Conservation (phyloP, 129 eudicot genomes). For the Artemisia tridentata region DNA sequence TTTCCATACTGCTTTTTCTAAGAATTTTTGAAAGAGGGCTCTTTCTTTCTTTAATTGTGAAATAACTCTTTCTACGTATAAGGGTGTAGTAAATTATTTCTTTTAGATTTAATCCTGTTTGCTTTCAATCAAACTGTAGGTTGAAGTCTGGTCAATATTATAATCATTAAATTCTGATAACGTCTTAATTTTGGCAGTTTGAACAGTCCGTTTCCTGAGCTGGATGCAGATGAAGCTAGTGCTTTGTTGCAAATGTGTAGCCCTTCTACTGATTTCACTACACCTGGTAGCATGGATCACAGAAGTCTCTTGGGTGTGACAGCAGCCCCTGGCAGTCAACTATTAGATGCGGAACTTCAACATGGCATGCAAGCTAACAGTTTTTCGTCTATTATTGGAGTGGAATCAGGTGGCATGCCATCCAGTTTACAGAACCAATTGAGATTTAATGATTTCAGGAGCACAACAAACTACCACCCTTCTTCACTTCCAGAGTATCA, state of each 20-base stretch:
- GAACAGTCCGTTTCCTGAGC: slow-evolving; percentile 51
- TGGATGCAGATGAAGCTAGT: slow-evolving; percentile 57
- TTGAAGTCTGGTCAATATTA: not conserved
- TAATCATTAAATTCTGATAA: slow-evolving; percentile 7
- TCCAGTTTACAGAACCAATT: slow-evolving; percentile 46
- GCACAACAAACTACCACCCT: slow-evolving; percentile 57
- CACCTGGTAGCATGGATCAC: slow-evolving; percentile 38
- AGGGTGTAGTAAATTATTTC: too few species aligned
- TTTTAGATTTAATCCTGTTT: too few species aligned
- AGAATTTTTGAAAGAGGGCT: too few species aligned
- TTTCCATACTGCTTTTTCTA: too few species aligned
- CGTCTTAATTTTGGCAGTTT: slow-evolving; percentile 38
- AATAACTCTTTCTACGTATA: too few species aligned
- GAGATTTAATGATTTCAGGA: slow-evolving; percentile 47
- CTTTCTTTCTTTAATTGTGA: too few species aligned
- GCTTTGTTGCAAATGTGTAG: slow-evolving; percentile 54
- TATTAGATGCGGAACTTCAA: slow-evolving; percentile 38
- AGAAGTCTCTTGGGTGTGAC: slow-evolving; percentile 37
- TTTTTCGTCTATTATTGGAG: slow-evolving; percentile 49
- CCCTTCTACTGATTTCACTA: slow-evolving; percentile 40
- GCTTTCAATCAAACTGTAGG: too few species aligned
- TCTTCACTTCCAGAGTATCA: slow-evolving; percentile 80
- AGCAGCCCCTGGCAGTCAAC: slow-evolving; percentile 36
- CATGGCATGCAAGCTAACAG: slow-evolving; percentile 51
- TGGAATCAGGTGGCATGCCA: slow-evolving; percentile 51